phyloP scores from a whole-genome alignment of 2,329 filamentous ascomycete genomes.

The Colletotrichum nymphaeae region DNA sequence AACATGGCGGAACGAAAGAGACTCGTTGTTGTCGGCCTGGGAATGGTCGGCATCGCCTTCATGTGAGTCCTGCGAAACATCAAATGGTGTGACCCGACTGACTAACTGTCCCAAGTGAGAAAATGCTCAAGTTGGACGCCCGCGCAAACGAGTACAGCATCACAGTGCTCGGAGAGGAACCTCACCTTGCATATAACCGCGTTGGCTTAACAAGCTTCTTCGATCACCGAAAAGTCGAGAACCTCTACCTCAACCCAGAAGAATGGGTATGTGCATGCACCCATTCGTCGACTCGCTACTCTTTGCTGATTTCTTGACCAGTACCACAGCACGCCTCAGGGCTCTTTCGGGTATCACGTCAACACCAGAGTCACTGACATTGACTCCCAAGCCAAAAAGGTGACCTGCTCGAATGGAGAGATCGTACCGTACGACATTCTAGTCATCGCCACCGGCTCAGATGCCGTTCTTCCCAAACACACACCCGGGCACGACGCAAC shows the following conservation, averaged over 20 bases:
- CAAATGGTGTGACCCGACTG: background rate
- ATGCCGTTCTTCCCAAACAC: slow-evolving; percentile 78
- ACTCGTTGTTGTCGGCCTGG: slow-evolving; percentile 86
- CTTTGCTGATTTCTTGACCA: slow-evolving; percentile 43
- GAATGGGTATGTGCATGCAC: slow-evolving; percentile 74
- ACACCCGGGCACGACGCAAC: slow-evolving; percentile 83
- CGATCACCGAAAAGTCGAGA: slow-evolving; percentile 84
- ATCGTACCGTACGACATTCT: slow-evolving; percentile 82
- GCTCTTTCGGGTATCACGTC: slow-evolving; percentile 78
- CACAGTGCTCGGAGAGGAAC: slow-evolving; percentile 87
- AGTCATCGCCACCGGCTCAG: slow-evolving; percentile 87
- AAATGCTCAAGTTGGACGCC: slow-evolving; percentile 85
- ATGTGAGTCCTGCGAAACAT: slow-evolving; percentile 68
- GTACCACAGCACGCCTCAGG: slow-evolving; percentile 76
- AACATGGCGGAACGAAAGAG: slow-evolving; percentile 67
- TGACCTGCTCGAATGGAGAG: slow-evolving; percentile 77
- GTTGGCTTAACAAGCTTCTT: slow-evolving; percentile 93
- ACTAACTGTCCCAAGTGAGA: slow-evolving; percentile 70
- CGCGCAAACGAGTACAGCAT: slow-evolving; percentile 82
- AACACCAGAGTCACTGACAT: slow-evolving; percentile 78
- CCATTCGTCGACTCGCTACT: too few species aligned
- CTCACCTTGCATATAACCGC: slow-evolving; percentile 90
- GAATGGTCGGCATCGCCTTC: slow-evolving; percentile 92
- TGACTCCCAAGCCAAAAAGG: slow-evolving; percentile 70
- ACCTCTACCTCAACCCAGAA: slow-evolving; percentile 86